These are phyloP conservation scores for Mycena rebaudengoi DNA, from an alignment of 768 basidiomycete species.

Conservation along the genomic window DNA sequence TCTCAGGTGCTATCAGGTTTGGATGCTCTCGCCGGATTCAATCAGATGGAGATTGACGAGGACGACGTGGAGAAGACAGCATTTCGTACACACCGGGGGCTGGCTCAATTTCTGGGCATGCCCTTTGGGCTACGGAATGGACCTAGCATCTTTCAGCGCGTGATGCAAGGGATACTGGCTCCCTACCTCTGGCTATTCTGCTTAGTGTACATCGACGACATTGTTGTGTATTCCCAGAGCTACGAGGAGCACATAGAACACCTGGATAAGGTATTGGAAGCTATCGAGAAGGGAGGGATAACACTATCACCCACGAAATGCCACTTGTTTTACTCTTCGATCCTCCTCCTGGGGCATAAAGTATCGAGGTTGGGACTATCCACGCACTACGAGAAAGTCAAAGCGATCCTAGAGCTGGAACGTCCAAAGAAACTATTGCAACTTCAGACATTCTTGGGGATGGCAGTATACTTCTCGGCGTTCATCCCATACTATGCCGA, in stretches of 20 bases:
- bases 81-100: background rate
- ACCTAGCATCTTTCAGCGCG: background rate
- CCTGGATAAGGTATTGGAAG: conserved; percentile 20
- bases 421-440: too few species aligned
- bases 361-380: conserved; percentile 16
- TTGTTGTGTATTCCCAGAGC: background rate
- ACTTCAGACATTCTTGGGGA: too few species aligned
- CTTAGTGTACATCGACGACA: background rate
- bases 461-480: too few species aligned
- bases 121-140: background rate
- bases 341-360: background rate
- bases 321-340: background rate
- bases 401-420: background rate
- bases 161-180: background rate
- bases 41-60: background rate
- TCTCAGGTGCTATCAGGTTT: too few species aligned
- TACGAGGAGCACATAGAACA: background rate
- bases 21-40: background rate
- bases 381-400: conserved; percentile 14
- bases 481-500: too few species aligned
- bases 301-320: conserved; percentile 8
- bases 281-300: conserved; percentile 20
- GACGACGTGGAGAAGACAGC: background rate
- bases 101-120: background rate
- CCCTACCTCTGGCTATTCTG: background rate